Percentiles rank a stretch among this genome's conserved stretches.
Evolutionary conservation across 129 eudicot species (phyloP).

Genomic region (Arctium minus): DNA sequence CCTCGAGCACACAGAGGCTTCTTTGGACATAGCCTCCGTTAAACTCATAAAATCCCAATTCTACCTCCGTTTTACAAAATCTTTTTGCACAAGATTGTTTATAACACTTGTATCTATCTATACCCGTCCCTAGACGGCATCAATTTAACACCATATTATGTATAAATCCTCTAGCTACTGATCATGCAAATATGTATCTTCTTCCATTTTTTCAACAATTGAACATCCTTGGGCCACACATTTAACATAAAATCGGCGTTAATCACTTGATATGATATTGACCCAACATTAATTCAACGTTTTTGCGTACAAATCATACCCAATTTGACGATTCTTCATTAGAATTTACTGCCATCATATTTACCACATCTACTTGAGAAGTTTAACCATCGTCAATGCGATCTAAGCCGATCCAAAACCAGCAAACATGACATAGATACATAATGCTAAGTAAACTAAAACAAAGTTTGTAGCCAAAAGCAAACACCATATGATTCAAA

Average conservation of each 20-base stretch:
- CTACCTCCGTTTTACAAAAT: no score
- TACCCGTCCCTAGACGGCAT: not conserved
- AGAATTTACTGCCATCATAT: no score
- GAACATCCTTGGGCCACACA: no score
- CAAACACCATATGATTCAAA: not conserved
- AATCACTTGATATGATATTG: not conserved
- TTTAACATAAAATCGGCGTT: not conserved
- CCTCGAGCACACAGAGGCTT: no score
- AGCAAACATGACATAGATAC: not conserved
- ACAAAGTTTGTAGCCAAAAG: not conserved
- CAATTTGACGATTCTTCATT: not conserved
- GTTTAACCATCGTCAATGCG: not conserved
- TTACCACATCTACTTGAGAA: no score
- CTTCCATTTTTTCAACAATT: not conserved
- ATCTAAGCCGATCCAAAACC: not conserved
- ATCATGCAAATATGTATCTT: not conserved
- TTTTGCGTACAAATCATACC: not conserved
- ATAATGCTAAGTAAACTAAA: no score
- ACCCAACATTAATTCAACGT: not conserved
- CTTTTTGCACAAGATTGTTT: no score
- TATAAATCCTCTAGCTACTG: not conserved
- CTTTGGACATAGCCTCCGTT: no score
- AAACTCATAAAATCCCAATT: no score
- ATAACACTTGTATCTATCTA: no score
- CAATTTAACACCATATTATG: not conserved